Evolutionary conservation across 768 basidiomycete genomes (phyloP).

Genomic region (Leucocoprinus leucothites): DNA sequence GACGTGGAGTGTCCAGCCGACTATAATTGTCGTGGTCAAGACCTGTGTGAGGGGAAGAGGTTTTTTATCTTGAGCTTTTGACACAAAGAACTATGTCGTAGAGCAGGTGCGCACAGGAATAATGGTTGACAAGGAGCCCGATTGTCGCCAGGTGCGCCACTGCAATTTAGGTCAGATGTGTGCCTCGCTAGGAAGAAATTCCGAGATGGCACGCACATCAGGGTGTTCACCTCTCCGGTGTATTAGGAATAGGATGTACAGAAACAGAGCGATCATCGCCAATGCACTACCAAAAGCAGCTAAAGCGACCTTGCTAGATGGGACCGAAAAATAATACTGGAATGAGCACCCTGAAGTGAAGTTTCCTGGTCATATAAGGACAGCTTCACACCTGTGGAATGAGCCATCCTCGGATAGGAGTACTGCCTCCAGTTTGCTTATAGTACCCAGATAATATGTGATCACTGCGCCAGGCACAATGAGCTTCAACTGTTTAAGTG

Average conservation of each 20-base stretch:
- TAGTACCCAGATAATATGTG: constrained; percentile 61
- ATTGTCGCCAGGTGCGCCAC: constrained; percentile 76
- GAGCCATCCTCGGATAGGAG: constrained; percentile 33
- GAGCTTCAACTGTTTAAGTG: constrained; percentile 69
- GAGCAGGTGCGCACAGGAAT: constrained; percentile 48
- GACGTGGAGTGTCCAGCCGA: constrained; percentile 64
- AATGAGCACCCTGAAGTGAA: constrained; percentile 12
- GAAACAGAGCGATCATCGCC: constrained; percentile 65
- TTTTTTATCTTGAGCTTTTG: no score
- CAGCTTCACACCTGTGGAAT: constrained; percentile 51
- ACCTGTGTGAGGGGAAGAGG: constrained; percentile 32
- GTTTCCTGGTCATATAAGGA: background rate
- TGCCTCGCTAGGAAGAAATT: background rate
- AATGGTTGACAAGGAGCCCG: constrained; percentile 61
- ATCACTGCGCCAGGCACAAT: constrained; percentile 65
- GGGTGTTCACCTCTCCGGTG: constrained; percentile 65
- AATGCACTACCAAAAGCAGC: constrained; percentile 52
- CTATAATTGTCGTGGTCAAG: constrained; percentile 64
- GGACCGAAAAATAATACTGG: background rate
- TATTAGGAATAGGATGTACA: constrained; percentile 70
- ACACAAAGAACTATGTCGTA: background rate
- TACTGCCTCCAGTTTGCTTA: constrained; percentile 46
- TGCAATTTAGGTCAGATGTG: constrained; percentile 23
- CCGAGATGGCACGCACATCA: constrained; percentile 45
- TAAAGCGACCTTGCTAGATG: constrained; percentile 48